phyloP scores from a whole-genome alignment of 1,284 basidiomycete species.

The Leccinum variabile region DNA sequence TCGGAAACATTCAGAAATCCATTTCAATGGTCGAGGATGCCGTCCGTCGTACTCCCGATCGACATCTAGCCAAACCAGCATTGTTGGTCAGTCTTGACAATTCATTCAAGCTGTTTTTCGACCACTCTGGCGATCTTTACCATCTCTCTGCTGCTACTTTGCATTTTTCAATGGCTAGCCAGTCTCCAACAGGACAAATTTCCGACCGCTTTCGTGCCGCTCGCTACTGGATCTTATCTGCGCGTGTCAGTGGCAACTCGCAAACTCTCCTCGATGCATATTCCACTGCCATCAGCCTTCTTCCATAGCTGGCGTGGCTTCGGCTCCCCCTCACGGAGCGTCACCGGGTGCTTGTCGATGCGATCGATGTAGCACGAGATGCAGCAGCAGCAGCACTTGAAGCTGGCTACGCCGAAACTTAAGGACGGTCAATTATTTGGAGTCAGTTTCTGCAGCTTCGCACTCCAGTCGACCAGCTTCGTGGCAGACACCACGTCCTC shows the following conservation, averaged over 20 bases:
- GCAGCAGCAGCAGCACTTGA: not conserved
- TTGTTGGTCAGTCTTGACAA: not conserved
- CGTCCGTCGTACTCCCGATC: not conserved
- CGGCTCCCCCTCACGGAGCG: conserved; percentile 7
- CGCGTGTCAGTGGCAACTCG: not conserved
- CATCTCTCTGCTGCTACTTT: not conserved
- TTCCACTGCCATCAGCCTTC: conserved; percentile 1
- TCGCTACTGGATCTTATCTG: not conserved
- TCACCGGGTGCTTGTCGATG: not conserved
- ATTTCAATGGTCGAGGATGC: not conserved
- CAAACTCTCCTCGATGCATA: not conserved
- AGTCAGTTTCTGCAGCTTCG: not conserved
- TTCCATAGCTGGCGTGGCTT: conserved; percentile 10
- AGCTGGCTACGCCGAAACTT: not conserved
- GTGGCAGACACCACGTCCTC: not conserved
- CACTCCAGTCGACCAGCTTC: not conserved
- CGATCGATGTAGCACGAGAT: not conserved
- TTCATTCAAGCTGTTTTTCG: not conserved
- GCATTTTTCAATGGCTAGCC: not conserved
- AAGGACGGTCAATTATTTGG: conserved; percentile 13
- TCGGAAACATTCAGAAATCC: not conserved
- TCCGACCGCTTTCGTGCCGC: not conserved
- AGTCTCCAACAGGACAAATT: not conserved
- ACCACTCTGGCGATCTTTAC: not conserved
- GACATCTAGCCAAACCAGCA: not conserved